phyloP scores from a whole-genome alignment of 352 stramenopile genomes.

The Phytopythium ostracodes region DNA sequence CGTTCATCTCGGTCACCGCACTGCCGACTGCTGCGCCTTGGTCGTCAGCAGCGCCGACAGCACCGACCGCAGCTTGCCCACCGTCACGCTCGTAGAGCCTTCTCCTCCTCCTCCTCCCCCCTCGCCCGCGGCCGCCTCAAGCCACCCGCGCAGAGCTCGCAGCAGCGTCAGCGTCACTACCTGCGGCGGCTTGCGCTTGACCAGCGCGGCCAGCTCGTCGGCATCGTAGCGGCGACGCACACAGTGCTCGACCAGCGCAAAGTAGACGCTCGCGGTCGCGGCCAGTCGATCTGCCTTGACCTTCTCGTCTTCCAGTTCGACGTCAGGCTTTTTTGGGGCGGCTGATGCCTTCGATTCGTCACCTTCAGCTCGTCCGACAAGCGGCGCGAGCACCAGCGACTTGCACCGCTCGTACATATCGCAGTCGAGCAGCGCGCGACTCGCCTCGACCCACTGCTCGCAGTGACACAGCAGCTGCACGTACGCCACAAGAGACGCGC shows the following conservation, averaged over 20 bases:
- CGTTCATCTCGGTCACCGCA: background rate
- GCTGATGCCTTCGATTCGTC: background rate
- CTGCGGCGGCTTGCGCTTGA: constrained; percentile 48
- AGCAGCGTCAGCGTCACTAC: constrained; percentile 60
- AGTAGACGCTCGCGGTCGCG: constrained; percentile 44
- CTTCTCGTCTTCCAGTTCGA: constrained; percentile 11
- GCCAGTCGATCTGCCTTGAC: constrained; percentile 8
- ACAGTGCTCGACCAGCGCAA: constrained; percentile 63
- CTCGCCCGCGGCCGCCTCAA: constrained; percentile 11
- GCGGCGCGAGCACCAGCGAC: constrained; percentile 19
- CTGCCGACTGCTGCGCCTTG: background rate
- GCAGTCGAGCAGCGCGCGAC: constrained; percentile 50
- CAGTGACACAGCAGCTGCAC: constrained; percentile 51
- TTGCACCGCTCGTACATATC: constrained; percentile 64
- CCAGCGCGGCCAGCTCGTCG: constrained; percentile 37
- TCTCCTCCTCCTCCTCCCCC: constrained; percentile 5
- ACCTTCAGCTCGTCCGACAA: background rate
- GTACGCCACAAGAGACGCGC: constrained; percentile 54
- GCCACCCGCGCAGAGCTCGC: constrained; percentile 28
- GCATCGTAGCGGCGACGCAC: constrained; percentile 36
- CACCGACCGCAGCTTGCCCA: constrained; percentile 42
- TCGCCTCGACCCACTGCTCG: constrained; percentile 48
- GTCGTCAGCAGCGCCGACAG: constrained; percentile 22
- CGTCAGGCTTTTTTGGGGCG: background rate
- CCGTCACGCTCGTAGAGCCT: constrained; percentile 25